These are phyloP conservation scores for Sanghuangporus baumii DNA, from an alignment of 1,284 basidiomycete species.

Conservation along the genomic window DNA sequence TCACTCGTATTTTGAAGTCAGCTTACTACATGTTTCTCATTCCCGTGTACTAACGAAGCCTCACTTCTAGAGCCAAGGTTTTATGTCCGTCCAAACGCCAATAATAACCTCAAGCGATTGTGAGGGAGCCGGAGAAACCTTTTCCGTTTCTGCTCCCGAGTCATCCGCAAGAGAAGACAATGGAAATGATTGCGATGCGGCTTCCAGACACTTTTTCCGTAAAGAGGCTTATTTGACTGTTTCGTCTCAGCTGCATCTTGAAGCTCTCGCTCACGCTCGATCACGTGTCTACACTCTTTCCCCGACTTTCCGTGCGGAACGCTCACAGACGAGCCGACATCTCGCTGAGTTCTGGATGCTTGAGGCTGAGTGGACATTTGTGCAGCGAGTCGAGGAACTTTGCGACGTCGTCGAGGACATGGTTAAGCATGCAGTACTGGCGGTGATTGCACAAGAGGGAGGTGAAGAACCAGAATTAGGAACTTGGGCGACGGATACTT, in stretches of 20 bases:
- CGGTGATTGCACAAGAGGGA: slow-evolving; percentile 32
- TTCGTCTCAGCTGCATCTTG: slow-evolving; percentile 92
- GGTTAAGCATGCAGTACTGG: slow-evolving; percentile 42
- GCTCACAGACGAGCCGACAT: slow-evolving; percentile 84
- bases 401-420: slow-evolving; percentile 70
- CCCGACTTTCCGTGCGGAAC: slow-evolving; percentile 92
- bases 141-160: slow-evolving; percentile 48
- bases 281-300: slow-evolving; percentile 87
- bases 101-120: slow-evolving; percentile 90
- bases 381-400: slow-evolving; percentile 44
- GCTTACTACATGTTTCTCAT: slow-evolving; percentile 18
- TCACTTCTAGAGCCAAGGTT: slow-evolving; percentile 58
- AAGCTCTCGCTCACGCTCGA: slow-evolving; percentile 76
- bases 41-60: not conserved
- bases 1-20: slow-evolving; percentile 66
- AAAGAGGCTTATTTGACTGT: slow-evolving; percentile 87
- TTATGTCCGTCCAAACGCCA: slow-evolving; percentile 79
- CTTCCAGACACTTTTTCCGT: slow-evolving; percentile 53
- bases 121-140: slow-evolving; percentile 96
- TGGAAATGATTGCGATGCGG: slow-evolving; percentile 15
- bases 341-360: slow-evolving; percentile 99
- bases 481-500: slow-evolving; percentile 30
- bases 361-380: slow-evolving; percentile 85
- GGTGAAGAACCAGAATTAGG: slow-evolving; percentile 27
- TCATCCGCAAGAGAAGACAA: slow-evolving; percentile 19